phyloP scores from a whole-genome alignment of 2,329 filamentous ascomycete genomes.

The Dactylella cylindrospora region DNA sequence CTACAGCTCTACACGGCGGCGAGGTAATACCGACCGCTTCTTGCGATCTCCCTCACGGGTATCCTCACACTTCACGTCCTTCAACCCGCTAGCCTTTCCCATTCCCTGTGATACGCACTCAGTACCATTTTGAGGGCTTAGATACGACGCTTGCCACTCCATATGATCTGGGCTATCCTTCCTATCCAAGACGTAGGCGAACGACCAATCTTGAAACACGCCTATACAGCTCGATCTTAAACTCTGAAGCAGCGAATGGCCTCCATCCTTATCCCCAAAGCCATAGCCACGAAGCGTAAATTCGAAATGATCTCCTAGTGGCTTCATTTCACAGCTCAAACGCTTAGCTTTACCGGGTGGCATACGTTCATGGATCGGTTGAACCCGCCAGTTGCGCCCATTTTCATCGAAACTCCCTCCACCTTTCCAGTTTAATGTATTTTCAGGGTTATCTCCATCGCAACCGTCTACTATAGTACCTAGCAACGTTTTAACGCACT shows the following conservation, averaged over 20 bases:
- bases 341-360: neutral
- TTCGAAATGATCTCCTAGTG: neutral
- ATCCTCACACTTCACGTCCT: neutral
- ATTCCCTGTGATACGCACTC: slow-evolving; percentile 8
- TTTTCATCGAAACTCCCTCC: slow-evolving; percentile 10
- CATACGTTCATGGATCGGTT: slow-evolving; percentile 7
- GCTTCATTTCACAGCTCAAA: slow-evolving; percentile 2
- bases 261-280: slow-evolving; percentile 27
- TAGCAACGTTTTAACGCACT: slow-evolving; percentile 10
- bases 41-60: too few species aligned
- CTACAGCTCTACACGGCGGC: too few species aligned
- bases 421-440: slow-evolving; percentile 36
- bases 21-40: too few species aligned
- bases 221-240: slow-evolving; percentile 8
- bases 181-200: neutral
- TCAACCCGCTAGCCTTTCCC: slow-evolving; percentile 16
- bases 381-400: slow-evolving; percentile 21
- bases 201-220: slow-evolving; percentile 7
- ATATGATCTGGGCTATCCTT: neutral
- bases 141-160: slow-evolving; percentile 16
- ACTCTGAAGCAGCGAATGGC: slow-evolving; percentile 9
- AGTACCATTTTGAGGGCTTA: neutral
- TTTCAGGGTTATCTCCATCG: slow-evolving; percentile 6
- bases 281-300: slow-evolving; percentile 25
- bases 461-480: slow-evolving; percentile 17